These are phyloP conservation scores for Daedaleopsis sinensis DNA, from an alignment of 768 basidiomycete genomes.

Conservation along the genomic window DNA sequence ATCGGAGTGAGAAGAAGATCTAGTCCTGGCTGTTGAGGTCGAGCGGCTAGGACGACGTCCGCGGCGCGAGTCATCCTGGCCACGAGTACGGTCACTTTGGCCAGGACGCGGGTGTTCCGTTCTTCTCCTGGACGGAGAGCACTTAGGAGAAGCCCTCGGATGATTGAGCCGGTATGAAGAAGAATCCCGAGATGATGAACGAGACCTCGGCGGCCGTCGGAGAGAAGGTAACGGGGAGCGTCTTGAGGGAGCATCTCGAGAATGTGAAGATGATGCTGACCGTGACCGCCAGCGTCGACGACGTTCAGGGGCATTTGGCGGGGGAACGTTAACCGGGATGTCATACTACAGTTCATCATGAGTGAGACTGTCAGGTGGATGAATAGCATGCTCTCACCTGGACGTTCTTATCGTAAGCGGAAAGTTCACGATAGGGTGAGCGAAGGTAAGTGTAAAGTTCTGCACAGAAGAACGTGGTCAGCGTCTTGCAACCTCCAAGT, in stretches of 20 bases:
- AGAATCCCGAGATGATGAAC: constrained; percentile 19
- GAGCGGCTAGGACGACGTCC: neutral
- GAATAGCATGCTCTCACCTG: constrained; percentile 56
- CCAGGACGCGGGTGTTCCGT: neutral
- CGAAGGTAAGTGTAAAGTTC: constrained; percentile 90
- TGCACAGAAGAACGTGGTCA: constrained; percentile 32
- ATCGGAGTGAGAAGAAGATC: neutral
- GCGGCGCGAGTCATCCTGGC: neutral
- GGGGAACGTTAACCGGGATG: constrained; percentile 44
- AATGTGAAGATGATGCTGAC: constrained; percentile 26
- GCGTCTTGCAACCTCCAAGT: neutral
- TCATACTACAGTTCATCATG: constrained; percentile 54
- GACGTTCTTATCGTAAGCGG: constrained; percentile 76
- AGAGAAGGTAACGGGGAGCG: constrained; percentile 27
- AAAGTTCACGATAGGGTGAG: constrained; percentile 85
- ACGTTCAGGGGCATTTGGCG: constrained; percentile 33
- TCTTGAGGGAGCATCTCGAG: constrained; percentile 28
- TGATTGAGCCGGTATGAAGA: neutral
- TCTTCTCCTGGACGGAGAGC: neutral
- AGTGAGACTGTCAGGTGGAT: neutral
- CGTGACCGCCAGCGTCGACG: constrained; percentile 33
- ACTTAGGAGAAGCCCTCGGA: neutral
- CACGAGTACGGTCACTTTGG: neutral
- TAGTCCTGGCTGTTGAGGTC: neutral
- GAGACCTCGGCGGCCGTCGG: constrained; percentile 30